These are phyloP conservation scores for Anthostomella pinea DNA, from an alignment of 2,329 filamentous ascomycete genomes.

Conservation along the genomic window DNA sequence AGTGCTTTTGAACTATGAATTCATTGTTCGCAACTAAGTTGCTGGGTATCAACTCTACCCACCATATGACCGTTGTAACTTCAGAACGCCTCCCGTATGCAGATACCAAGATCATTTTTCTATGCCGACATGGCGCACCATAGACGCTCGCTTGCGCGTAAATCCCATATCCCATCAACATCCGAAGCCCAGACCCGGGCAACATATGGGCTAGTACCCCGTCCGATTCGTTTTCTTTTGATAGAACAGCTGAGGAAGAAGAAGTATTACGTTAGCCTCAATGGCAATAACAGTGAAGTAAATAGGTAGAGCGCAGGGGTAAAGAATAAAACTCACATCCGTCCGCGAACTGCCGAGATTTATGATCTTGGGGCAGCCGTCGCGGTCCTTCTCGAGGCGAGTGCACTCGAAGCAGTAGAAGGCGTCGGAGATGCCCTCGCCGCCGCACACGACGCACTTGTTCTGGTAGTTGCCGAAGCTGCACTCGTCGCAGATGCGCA, in stretches of 20 bases:
- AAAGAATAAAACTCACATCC: conserved; percentile 59
- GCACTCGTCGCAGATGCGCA: conserved; percentile 98
- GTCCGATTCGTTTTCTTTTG: conserved; percentile 66
- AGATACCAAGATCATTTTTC: conserved; percentile 10
- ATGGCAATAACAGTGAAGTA: conserved; percentile 1
- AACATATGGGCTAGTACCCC: conserved; percentile 49
- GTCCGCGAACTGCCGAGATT: conserved; percentile 94
- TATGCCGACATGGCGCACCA: conserved; percentile 2
- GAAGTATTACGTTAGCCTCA: conserved; percentile 25
- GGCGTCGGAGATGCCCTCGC: conserved; percentile 95
- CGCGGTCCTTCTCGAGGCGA: conserved; percentile 90
- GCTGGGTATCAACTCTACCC: conserved; percentile 20
- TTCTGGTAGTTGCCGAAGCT: conserved; percentile 99
- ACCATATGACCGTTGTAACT: conserved; percentile 14
- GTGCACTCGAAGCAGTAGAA: conserved; percentile 99
- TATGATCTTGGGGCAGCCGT: conserved; percentile 99
- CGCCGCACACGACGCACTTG: conserved; percentile 98
- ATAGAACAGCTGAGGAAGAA: conserved; percentile 51
- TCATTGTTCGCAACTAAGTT: too few relatives aligned
- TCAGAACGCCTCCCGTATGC: conserved; percentile 26
- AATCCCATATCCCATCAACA: conserved; percentile 4
- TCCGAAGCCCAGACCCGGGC: conserved; percentile 47
- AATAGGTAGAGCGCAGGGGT: conserved; percentile 40
- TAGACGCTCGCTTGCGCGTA: not conserved
- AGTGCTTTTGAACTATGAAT: too few relatives aligned